Base-by-base conservation (phyloP, 345 rosid species). In the Citrus australasica region DNA sequence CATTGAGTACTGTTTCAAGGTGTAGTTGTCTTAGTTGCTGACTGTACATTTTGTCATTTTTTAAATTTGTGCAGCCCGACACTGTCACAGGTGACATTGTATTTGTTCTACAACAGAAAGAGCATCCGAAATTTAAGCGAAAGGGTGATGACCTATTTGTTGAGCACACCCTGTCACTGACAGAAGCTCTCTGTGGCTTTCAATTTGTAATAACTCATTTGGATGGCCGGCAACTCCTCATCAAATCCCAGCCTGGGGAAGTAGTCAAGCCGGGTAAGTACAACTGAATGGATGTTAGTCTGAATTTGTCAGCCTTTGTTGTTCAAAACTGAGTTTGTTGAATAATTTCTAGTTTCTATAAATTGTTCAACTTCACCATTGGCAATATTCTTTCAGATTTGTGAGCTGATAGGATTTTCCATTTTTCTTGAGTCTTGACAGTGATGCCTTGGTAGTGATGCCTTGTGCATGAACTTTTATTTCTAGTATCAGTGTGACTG, bases 131-230 rank as follows among this genome's bases (percentile, higher is more conserved):
- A 81, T 91, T 92, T 76, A 91, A 87, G 82, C 81, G 94, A 82
- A 89, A 86, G 92, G 90, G 91, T 21, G 97, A 92, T 80, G 97
- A 92, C 82, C 78, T 92, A 33, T 81, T 89, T n/a, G 89, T 92
- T 2, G 97, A 92, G 79, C 97, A 92, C 75, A 89, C 90, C 14
- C 73, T 92, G 33, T 82, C 94, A 46, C 87, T 92, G 24, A 89
- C 94, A 0, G 97, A 92, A 80, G 90, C 93, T 22, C 90, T 92
- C 38, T 91, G 97, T 58, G 93, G 97, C 56, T 92, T 92, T 81
- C 93, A 89, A 61, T 91, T 90, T 60, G 70, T 84, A n/a, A 64
- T 92, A 71, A 89, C 90, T 53, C 97, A 92, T 78, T 77, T 92
- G 85, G 97, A 92, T 79, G 87, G 88, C 37, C 84, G 97, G 80